Percentiles rank a stretch among this genome's conserved stretches.
These are phyloP conservation scores for Nannochloropsis salina DNA, from an alignment of 108 stramenopile genomes.

Conservation along the genomic window DNA sequence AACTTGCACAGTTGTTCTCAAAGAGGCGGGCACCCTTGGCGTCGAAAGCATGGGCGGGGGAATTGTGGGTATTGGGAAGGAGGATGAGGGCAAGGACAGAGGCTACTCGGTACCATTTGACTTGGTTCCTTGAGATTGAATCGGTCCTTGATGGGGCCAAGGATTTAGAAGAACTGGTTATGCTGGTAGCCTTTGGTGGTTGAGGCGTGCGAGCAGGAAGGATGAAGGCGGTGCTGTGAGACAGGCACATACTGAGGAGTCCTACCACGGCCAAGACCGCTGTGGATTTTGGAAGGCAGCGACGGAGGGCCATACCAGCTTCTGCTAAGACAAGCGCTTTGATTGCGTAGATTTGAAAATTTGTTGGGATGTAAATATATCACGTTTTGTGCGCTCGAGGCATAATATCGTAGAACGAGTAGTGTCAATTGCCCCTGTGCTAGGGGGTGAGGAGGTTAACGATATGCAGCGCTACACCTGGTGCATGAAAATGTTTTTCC, in stretches of 20 bases:
- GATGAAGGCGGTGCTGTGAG: neutral
- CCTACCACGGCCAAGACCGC: too few species aligned
- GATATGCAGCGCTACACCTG: too few species aligned
- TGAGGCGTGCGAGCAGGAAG: neutral
- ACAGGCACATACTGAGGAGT: neutral
- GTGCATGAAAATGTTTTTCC: too few species aligned
- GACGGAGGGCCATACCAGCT: too few species aligned
- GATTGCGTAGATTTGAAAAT: too few species aligned
- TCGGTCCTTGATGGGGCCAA: neutral
- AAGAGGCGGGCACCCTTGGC: conserved; percentile 9
- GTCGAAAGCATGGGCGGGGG: neutral
- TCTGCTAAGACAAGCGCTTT: too few species aligned
- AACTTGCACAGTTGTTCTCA: conserved; percentile 7
- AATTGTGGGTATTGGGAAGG: neutral
- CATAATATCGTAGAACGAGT: too few species aligned
- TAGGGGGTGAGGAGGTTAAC: too few species aligned
- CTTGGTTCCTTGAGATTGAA: neutral
- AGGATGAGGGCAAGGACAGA: neutral
- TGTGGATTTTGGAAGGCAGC: too few species aligned
- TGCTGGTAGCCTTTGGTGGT: neutral
- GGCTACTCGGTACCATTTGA: neutral
- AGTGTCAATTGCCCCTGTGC: too few species aligned
- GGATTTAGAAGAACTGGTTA: neutral
- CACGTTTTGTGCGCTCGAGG: too few species aligned
- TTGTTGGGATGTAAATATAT: too few species aligned